Conservation (phyloP, 768 basidiomycete genomes). For the Hortiboletus flavorubellus region DNA sequence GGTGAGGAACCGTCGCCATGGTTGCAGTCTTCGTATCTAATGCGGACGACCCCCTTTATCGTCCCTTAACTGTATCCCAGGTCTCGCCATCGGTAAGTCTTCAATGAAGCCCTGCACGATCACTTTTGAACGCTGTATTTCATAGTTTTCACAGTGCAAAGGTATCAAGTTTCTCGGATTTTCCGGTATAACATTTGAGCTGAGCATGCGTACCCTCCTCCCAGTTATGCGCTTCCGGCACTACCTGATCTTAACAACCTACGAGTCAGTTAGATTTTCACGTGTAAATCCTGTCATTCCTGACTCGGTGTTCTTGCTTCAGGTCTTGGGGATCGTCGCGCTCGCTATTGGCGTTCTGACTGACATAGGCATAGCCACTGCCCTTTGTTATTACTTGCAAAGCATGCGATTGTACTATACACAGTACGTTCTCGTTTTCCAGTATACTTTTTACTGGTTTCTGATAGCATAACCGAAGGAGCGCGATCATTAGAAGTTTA, state of each 20-base stretch:
- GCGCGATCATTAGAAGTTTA: conserved; percentile 53
- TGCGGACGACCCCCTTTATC: neutral
- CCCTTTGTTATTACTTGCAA: conserved; percentile 55
- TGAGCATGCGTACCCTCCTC: neutral
- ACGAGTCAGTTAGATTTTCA: conserved; percentile 35
- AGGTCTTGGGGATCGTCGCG: conserved; percentile 47
- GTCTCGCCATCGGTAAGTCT: conserved; percentile 38
- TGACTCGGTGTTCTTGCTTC: neutral
- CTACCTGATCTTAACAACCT: conserved; percentile 42
- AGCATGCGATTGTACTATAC: conserved; percentile 48
- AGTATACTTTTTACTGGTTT: neutral
- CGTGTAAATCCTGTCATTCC: neutral
- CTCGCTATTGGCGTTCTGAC: conserved; percentile 48
- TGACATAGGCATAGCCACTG: conserved; percentile 48
- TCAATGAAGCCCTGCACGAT: neutral
- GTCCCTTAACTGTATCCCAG: conserved; percentile 15
- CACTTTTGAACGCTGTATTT: neutral
- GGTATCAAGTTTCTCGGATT: conserved; percentile 30
- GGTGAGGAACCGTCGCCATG: conserved; percentile 31
- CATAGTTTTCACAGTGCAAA: conserved; percentile 43
- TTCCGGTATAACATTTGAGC: neutral
- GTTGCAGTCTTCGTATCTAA: neutral
- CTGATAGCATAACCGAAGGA: conserved; percentile 32
- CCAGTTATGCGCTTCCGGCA: conserved; percentile 40
- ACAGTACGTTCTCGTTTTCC: conserved; percentile 32